These are phyloP conservation scores for Euphrasia confusa DNA, from an alignment of 257 asterid genomes.

Conservation along the genomic window DNA sequence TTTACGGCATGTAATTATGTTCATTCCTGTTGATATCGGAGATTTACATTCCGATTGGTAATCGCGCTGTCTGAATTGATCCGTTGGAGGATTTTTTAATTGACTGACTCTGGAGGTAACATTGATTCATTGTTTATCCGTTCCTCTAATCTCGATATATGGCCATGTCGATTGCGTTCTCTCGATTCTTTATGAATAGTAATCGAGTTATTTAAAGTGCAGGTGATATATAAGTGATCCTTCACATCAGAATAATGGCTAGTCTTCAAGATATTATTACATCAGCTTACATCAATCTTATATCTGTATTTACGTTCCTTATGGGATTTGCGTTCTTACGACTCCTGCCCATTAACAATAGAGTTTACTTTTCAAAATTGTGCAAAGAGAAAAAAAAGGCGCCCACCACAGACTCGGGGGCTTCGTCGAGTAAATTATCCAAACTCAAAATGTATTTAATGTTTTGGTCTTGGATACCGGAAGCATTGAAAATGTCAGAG, in stretches of 20 bases:
- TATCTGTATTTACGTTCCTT: slow-evolving; percentile 73
- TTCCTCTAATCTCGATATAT: no score
- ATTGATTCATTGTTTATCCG: not conserved
- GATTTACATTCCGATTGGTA: no score
- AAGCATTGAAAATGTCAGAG: slow-evolving; percentile 80
- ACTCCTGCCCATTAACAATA: slow-evolving; percentile 65
- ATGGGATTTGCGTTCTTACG: slow-evolving; percentile 68
- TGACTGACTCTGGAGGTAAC: no score
- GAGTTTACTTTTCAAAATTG: slow-evolving; percentile 91
- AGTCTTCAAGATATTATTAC: slow-evolving; percentile 53
- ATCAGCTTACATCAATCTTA: slow-evolving; percentile 68
- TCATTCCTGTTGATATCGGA: no score
- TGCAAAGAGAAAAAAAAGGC: slow-evolving; percentile 64
- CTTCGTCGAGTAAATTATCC: slow-evolving; percentile 34
- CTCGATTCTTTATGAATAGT: no score
- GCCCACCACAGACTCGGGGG: slow-evolving; percentile 39
- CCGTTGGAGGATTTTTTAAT: no score
- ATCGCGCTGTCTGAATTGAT: no score
- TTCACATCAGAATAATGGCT: slow-evolving; percentile 52
- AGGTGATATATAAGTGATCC: slow-evolving; percentile 33
- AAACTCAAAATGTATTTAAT: slow-evolving; percentile 52
- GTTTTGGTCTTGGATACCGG: slow-evolving; percentile 91
- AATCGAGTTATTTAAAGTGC: not conserved
- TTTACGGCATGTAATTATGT: no score
- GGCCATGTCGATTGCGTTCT: no score